phyloP scores from a whole-genome alignment of 805 yeast genomes.

The Saturnispora serradocipensis region DNA sequence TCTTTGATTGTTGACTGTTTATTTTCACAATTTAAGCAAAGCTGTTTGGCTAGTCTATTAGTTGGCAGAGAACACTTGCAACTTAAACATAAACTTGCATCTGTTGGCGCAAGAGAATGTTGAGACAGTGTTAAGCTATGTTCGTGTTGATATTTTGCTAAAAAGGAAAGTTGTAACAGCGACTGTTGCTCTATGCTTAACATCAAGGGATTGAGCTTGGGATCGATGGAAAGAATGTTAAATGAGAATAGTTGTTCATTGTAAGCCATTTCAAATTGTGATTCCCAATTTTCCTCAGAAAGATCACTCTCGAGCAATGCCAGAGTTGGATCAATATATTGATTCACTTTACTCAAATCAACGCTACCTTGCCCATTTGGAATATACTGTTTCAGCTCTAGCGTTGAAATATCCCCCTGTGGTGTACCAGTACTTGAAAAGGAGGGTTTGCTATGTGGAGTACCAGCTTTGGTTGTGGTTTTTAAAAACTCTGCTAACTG shows the following conservation, averaged over 20 bases:
- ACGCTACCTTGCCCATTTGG: conserved; percentile 3
- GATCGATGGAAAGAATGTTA: conserved; percentile 18
- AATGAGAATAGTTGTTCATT: conserved; percentile 16
- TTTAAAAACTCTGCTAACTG: conserved; percentile 14
- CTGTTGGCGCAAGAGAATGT: conserved; percentile 11
- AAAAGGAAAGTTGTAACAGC: conserved; percentile 14
- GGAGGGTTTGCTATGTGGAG: conserved; percentile 8
- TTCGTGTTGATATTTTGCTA: conserved; percentile 17
- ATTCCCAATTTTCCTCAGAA: conserved; percentile 8
- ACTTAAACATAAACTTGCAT: conserved; percentile 12
- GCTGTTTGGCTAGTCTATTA: conserved; percentile 11
- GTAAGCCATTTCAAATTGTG: conserved; percentile 13
- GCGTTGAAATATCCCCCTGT: conserved; percentile 7
- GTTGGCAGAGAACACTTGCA: conserved; percentile 10
- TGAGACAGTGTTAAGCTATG: conserved; percentile 12
- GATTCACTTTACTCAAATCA: conserved; percentile 4
- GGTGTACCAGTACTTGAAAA: conserved; percentile 15
- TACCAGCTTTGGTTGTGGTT: conserved; percentile 8
- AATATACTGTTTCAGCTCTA: conserved; percentile 6
- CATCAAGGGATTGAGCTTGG: conserved; percentile 16
- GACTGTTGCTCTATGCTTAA: conserved; percentile 18
- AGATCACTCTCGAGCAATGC: conserved; percentile 10
- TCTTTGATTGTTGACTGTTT: conserved; percentile 19
- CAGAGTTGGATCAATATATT: conserved; percentile 12
- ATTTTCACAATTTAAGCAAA: conserved; percentile 20